These are phyloP conservation scores for Blumeria hordei DNA, from an alignment of 2,329 filamentous ascomycete species.

Conservation along the genomic window DNA sequence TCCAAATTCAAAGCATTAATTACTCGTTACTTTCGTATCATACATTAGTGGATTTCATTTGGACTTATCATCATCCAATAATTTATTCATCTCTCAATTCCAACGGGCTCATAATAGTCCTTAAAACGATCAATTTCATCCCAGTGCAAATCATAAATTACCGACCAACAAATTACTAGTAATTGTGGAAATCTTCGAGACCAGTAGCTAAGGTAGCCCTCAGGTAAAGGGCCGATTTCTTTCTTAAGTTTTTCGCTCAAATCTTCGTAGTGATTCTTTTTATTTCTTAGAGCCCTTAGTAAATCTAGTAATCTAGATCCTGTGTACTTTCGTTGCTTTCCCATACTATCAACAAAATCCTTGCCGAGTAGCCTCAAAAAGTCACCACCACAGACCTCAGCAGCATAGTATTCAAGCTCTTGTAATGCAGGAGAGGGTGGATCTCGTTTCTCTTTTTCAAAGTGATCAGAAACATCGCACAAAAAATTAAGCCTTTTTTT, in stretches of 20 bases:
- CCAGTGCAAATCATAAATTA: conserved; percentile 30
- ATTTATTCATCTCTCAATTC: no score
- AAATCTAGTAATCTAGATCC: conserved; percentile 65
- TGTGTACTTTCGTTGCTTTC: conserved; percentile 88
- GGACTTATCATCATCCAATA: no score
- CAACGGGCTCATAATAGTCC: conserved; percentile 34
- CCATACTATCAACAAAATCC: conserved; percentile 69
- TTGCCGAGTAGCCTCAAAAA: conserved; percentile 56
- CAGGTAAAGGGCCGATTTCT: conserved; percentile 35
- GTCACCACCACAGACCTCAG: conserved; percentile 36
- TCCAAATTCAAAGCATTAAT: no score
- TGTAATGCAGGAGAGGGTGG: conserved; percentile 46
- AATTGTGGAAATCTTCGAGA: conserved; percentile 39
- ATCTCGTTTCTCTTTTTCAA: conserved; percentile 75
- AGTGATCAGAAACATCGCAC: conserved; percentile 92
- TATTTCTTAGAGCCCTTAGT: conserved; percentile 72
- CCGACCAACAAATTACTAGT: conserved; percentile 39
- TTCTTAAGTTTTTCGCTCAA: conserved; percentile 61
- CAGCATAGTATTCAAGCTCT: conserved; percentile 30
- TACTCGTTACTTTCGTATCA: no score
- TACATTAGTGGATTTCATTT: no score
- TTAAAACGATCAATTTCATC: conserved; percentile 32
- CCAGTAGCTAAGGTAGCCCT: conserved; percentile 47
- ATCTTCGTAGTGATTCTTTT: conserved; percentile 94
- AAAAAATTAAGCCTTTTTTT: conserved; percentile 79